Evolutionary conservation across 2,329 filamentous ascomycete genomes (phyloP).

Genomic region (Colletotrichum cordylinicola): DNA sequence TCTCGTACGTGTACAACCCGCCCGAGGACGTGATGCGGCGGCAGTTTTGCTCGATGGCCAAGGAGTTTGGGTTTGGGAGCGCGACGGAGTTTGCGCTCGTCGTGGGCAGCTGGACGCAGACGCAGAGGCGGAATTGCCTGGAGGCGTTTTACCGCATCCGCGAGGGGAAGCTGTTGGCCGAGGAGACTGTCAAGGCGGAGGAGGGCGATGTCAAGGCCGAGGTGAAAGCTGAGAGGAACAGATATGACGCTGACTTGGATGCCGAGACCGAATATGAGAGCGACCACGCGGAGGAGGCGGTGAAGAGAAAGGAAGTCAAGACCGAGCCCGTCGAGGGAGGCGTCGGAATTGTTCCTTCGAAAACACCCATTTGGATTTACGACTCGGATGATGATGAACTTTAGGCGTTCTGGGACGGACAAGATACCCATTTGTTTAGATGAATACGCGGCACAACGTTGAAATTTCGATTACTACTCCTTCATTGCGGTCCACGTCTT

Average conservation of each 20-base stretch:
- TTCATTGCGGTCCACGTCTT: neutral
- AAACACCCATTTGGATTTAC: slow-evolving; percentile 39
- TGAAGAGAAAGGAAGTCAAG: slow-evolving; percentile 5
- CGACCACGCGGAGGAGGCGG: neutral
- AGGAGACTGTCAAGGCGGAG: slow-evolving; percentile 29
- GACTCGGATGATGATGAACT: slow-evolving; percentile 45
- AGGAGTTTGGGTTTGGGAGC: slow-evolving; percentile 75
- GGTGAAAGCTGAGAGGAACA: slow-evolving; percentile 1
- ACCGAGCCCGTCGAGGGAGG: neutral
- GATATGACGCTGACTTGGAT: slow-evolving; percentile 17
- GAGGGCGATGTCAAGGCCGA: neutral
- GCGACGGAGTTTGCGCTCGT: slow-evolving; percentile 86
- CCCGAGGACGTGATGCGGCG: slow-evolving; percentile 75
- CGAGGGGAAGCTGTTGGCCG: slow-evolving; percentile 53
- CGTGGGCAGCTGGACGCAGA: slow-evolving; percentile 90
- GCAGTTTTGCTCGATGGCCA: slow-evolving; percentile 92
- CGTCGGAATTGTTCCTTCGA: neutral
- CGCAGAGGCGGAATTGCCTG: slow-evolving; percentile 77
- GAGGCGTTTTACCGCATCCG: slow-evolving; percentile 80
- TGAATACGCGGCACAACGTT: neutral
- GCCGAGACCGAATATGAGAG: slow-evolving; percentile 21
- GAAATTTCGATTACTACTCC: accelerated
- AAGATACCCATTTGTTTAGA: neutral
- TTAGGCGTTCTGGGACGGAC: slow-evolving; percentile 25
- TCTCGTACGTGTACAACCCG: slow-evolving; percentile 66